These are phyloP conservation scores for Metschnikowia dekortorum DNA, from an alignment of 805 yeast species.

Conservation along the genomic window DNA sequence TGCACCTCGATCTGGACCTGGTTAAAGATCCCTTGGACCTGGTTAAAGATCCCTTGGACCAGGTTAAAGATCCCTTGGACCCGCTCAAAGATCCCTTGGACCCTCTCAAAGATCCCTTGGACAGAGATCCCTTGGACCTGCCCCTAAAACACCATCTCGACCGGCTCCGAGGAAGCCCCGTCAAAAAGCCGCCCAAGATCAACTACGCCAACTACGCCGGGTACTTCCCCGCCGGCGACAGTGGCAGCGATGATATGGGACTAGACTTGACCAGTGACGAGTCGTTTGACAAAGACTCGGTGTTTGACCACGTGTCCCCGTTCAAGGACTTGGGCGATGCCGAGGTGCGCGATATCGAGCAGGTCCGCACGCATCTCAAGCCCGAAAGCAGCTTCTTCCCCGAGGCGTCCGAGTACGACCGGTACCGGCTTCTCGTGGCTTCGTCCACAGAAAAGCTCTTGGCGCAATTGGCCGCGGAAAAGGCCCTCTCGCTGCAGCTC, in stretches of 20 bases:
- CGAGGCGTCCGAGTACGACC: constrained; percentile 22
- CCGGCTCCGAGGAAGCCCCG: constrained; percentile 13
- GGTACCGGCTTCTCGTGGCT: constrained; percentile 23
- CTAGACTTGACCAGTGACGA: neutral
- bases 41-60: constrained; percentile 6
- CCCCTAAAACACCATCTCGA: constrained; percentile 10
- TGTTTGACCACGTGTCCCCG: constrained; percentile 1
- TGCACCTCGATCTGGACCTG: neutral
- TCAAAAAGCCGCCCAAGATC: constrained; percentile 4
- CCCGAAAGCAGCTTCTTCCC: constrained; percentile 1
- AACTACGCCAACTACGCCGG: neutral
- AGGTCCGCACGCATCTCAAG: neutral
- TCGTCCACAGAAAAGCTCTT: constrained; percentile 27
- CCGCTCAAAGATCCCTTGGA: constrained; percentile 5
- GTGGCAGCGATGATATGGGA: neutral
- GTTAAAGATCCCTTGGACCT: neutral
- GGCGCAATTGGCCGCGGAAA: constrained; percentile 12
- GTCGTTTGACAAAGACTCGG: neutral
- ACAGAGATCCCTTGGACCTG: constrained; percentile 5
- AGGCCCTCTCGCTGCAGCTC: constrained; percentile 1
- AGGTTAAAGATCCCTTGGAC: constrained; percentile 1
- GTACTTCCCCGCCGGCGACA: neutral
- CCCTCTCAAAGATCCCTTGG: neutral
- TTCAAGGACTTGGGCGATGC: neutral
- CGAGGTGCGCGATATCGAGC: constrained; percentile 1